Evolutionary conservation across 441 rosid species (phyloP).

Genomic region (Jatropha podagrica): DNA sequence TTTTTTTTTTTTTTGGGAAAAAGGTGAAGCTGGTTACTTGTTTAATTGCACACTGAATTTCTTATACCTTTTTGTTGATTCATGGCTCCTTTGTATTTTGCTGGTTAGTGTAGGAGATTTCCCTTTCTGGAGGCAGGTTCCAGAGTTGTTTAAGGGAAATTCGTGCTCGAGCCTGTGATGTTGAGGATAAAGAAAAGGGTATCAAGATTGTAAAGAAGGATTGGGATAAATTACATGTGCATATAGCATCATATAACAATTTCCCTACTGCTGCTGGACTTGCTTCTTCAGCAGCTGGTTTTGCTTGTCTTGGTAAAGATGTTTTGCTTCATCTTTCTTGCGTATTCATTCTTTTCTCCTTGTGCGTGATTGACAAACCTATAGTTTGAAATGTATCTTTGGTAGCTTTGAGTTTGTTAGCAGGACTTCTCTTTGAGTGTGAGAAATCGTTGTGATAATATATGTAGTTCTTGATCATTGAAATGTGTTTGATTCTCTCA

Average conservation of each 20-base stretch:
- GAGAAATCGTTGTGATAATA: not conserved
- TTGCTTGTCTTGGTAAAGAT: conserved; percentile 86
- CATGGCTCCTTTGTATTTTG: conserved; percentile 26
- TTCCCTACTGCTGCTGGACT: conserved; percentile 98
- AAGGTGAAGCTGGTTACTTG: too few species aligned
- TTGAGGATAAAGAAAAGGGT: conserved; percentile 78
- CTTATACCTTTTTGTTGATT: conserved; percentile 12
- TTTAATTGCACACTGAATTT: not conserved
- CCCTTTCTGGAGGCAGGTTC: conserved; percentile 84
- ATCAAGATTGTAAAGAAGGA: conserved; percentile 76
- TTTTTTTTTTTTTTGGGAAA: too few species aligned
- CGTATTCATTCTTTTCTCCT: not conserved
- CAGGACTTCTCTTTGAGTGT: not conserved
- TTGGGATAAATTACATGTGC: conserved; percentile 82
- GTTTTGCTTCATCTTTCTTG: not conserved
- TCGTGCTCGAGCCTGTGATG: conserved; percentile 68
- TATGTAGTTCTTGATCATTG: not conserved
- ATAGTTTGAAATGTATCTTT: not conserved
- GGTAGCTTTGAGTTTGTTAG: not conserved
- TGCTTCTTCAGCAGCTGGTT: conserved; percentile 98
- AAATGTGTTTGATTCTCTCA: not conserved
- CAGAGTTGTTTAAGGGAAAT: conserved; percentile 88
- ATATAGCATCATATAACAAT: conserved; percentile 87
- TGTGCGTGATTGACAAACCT: not conserved
- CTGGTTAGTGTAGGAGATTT: conserved; percentile 75